These are phyloP conservation scores for Trametes polyzona DNA, from an alignment of 1,284 basidiomycete genomes.

Conservation along the genomic window DNA sequence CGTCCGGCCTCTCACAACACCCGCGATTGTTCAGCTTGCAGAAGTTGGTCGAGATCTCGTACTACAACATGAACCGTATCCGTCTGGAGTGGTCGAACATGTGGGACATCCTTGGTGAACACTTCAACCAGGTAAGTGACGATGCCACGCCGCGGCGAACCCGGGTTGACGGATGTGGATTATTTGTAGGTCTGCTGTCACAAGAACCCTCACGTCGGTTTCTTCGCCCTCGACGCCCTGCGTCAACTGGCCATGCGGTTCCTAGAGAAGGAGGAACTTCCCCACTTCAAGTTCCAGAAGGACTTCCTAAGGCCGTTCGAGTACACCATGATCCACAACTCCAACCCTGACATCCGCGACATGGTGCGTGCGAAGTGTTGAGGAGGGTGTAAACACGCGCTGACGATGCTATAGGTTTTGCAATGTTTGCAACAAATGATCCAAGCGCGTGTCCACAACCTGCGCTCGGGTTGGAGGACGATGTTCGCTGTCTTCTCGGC, in stretches of 20 bases:
- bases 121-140: conserved; percentile 91
- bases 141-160: not conserved
- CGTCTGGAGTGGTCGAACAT: conserved; percentile 98
- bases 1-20: conserved; percentile 90
- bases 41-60: conserved; percentile 99
- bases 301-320: conserved; percentile 99
- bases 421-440: conserved; percentile 99
- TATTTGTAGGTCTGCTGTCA: conserved; percentile 89
- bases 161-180: not conserved
- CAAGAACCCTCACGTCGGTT: conserved; percentile 95
- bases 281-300: conserved; percentile 99
- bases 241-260: conserved; percentile 98
- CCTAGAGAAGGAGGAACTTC: conserved; percentile 97
- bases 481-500: conserved; percentile 99
- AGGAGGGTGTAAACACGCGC: not conserved
- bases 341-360: conserved; percentile 93
- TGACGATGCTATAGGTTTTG: conserved; percentile 62
- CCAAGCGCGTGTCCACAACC: conserved; percentile 91
- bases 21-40: conserved; percentile 97
- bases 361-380: conserved; percentile 65
- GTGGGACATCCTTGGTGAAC: conserved; percentile 98
- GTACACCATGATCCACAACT: conserved; percentile 96
- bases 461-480: conserved; percentile 98
- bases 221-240: conserved; percentile 97
- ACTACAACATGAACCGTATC: conserved; percentile 99